phyloP scores from a whole-genome alignment of 2,329 filamentous ascomycete species.

The Fusarium caatingaense region DNA sequence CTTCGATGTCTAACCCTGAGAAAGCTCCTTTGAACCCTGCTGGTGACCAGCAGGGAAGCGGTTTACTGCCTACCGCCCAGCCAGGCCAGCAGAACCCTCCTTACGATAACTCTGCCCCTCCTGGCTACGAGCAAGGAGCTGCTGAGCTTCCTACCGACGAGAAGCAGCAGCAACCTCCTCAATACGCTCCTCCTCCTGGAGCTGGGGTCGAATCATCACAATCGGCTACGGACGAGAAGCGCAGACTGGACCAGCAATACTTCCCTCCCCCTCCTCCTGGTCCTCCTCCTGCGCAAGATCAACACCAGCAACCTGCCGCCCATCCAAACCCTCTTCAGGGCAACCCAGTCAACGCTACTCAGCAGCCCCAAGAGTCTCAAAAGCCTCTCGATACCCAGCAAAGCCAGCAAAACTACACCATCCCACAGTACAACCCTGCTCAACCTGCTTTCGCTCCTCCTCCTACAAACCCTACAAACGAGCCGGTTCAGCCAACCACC shows the following conservation, averaged over 20 bases:
- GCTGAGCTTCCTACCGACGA: constrained; percentile 35
- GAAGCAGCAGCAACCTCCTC: constrained; percentile 28
- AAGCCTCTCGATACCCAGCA: constrained; percentile 13
- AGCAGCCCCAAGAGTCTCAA: constrained; percentile 16
- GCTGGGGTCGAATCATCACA: constrained; percentile 4
- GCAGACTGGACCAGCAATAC: constrained; percentile 33
- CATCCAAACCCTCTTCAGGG: constrained; percentile 41
- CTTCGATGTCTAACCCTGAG: constrained; percentile 38
- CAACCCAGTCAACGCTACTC: constrained; percentile 27
- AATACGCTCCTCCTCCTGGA: constrained; percentile 13
- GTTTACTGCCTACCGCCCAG: constrained; percentile 27
- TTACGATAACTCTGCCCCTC: constrained; percentile 26
- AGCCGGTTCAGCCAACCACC: constrained; percentile 6
- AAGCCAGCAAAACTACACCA: constrained; percentile 42
- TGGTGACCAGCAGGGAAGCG: constrained; percentile 29
- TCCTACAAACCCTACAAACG: constrained; percentile 35
- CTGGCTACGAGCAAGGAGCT: constrained; percentile 27
- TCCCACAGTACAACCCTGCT: constrained; percentile 49
- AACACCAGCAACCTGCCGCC: constrained; percentile 24
- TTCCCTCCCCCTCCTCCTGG: constrained; percentile 46
- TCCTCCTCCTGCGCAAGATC: constrained; percentile 38
- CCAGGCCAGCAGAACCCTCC: constrained; percentile 34
- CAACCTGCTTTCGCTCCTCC: constrained; percentile 48
- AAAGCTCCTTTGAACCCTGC: constrained; percentile 34
- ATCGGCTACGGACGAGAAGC: constrained; percentile 24